These are phyloP conservation scores for Daphne laureola DNA, from an alignment of 441 rosid genomes.

Conservation along the genomic window DNA sequence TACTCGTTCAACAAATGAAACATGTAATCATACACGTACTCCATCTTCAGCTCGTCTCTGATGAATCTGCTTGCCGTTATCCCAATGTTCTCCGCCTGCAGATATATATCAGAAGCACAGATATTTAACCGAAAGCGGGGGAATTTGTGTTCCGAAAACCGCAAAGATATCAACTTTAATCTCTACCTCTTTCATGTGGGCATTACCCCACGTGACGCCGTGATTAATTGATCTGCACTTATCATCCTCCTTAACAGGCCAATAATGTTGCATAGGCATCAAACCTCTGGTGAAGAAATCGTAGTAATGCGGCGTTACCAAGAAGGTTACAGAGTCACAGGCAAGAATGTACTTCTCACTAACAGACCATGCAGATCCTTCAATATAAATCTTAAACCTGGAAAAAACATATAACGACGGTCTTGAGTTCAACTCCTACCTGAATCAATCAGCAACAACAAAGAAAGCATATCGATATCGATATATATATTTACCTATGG, in stretches of 20 bases:
- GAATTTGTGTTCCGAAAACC: too few species aligned
- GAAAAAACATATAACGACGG: background rate
- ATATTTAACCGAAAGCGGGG: background rate
- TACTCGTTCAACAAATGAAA: slow-evolving; percentile 66
- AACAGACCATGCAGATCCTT: slow-evolving; percentile 92
- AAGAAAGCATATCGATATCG: background rate
- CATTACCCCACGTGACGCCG: slow-evolving; percentile 89
- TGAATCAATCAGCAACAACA: background rate
- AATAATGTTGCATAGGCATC: slow-evolving; percentile 62
- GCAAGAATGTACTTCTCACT: slow-evolving; percentile 90
- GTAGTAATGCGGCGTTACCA: slow-evolving; percentile 56
- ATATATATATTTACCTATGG: slow-evolving; percentile 54
- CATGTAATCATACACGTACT: slow-evolving; percentile 80
- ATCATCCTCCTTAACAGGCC: slow-evolving; percentile 61
- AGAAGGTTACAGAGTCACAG: slow-evolving; percentile 64
- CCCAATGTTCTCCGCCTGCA: slow-evolving; percentile 65
- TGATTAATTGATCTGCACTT: slow-evolving; percentile 78
- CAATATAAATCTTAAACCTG: slow-evolving; percentile 83
- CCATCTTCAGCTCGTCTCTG: slow-evolving; percentile 57
- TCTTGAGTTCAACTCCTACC: background rate
- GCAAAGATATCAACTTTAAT: too few species aligned
- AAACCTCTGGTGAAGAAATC: slow-evolving; percentile 85
- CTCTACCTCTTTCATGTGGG: slow-evolving; percentile 47
- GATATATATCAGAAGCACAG: slow-evolving; percentile 4
- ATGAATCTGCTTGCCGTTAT: slow-evolving; percentile 53